phyloP scores from a whole-genome alignment of 192 early-diverging fungal genomes.

The Gonapodya sp. region DNA sequence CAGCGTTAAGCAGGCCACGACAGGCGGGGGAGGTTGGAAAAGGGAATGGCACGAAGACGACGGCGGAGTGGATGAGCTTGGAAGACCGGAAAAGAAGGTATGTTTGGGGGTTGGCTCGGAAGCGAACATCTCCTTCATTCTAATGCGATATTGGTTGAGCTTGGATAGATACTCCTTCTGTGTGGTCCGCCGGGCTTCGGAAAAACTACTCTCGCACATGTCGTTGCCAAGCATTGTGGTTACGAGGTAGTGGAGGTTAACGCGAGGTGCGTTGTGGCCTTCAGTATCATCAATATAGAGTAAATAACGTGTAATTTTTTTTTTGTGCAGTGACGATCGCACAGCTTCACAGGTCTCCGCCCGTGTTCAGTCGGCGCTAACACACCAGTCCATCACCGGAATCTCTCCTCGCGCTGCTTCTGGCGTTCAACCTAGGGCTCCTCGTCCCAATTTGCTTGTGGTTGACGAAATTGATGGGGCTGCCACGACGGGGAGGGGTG shows the following conservation, averaged over 20 bases:
- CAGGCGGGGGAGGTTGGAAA: no score
- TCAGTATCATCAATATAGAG: no score
- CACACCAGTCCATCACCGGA: not conserved
- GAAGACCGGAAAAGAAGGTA: slow-evolving; percentile 52
- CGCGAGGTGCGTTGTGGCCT: slow-evolving; percentile 34
- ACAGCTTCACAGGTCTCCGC: slow-evolving; percentile 29
- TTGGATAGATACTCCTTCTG: slow-evolving; percentile 49
- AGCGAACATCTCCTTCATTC: not conserved
- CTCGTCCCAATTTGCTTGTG: slow-evolving; percentile 43
- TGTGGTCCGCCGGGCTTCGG: slow-evolving; percentile 89
- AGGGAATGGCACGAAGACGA: no score
- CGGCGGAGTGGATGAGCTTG: not conserved
- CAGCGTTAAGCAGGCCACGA: not conserved
- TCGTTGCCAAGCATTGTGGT: slow-evolving; percentile 78
- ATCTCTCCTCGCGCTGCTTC: not conserved
- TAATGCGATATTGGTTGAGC: slow-evolving; percentile 12
- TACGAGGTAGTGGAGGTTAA: slow-evolving; percentile 91
- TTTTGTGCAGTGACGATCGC: slow-evolving; percentile 95
- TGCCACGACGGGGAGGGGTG: slow-evolving; percentile 53
- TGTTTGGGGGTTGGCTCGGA: not conserved
- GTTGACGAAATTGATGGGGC: slow-evolving; percentile 98
- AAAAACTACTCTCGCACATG: slow-evolving; percentile 94
- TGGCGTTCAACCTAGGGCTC: slow-evolving; percentile 46
- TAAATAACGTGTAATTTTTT: no score
- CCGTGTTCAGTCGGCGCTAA: not conserved